Conservation (phyloP, 169 alveolate species). For the Eimeria necatrix region DNA sequence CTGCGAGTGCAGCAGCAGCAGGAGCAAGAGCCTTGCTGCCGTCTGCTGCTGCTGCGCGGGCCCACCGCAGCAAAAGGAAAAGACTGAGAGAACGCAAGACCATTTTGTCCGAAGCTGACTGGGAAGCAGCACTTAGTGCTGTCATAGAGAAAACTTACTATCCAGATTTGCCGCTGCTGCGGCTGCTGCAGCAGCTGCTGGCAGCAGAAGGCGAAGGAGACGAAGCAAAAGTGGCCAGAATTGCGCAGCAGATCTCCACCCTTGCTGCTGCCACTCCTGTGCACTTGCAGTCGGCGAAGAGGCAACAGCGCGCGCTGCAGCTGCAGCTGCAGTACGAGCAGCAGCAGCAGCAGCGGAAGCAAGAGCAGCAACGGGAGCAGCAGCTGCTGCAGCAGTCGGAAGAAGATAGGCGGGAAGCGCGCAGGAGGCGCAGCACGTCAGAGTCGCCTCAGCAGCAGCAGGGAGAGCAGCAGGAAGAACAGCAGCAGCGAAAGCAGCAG, state of each 20-base stretch:
- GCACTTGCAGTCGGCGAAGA: not conserved
- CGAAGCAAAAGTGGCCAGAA: not conserved
- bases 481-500: not conserved
- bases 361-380: not conserved
- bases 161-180: conserved; percentile 77
- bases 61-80: not conserved
- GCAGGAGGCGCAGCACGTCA: not conserved
- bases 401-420: not conserved
- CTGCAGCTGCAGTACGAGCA: not conserved
- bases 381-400: not conserved
- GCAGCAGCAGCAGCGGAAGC: not conserved
- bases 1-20: not conserved
- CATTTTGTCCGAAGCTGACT: not conserved
- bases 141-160: conserved; percentile 42
- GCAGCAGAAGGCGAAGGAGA: conserved; percentile 54
- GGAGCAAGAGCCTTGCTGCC: not conserved
- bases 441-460: not conserved
- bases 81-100: not conserved
- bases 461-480: not conserved
- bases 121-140: conserved; percentile 43
- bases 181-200: conserved; percentile 65
- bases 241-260: not conserved
- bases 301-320: not conserved
- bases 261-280: not conserved
- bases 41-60: conserved; percentile 32